Evolutionary conservation across 495 filamentous ascomycete species (phyloP), one percentile per base, ranked within the genome.

Genomic region (Podospora tetraspora): DNA sequence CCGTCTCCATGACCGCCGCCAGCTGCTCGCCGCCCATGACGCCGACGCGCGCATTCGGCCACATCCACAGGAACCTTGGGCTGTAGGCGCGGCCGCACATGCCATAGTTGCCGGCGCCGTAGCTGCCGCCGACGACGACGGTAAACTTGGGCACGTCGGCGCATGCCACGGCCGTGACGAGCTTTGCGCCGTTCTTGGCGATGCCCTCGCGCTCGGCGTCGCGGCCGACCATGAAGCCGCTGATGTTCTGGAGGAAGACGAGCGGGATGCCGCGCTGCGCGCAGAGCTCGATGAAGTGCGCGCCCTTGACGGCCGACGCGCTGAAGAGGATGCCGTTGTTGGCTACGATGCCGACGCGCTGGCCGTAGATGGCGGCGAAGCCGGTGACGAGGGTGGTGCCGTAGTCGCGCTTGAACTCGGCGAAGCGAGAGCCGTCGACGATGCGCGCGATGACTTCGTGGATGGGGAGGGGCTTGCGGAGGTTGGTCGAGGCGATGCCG

Each of bases 321-420:
- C 92, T 94, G 85, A 97, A 97, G n/a, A 99, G 84, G 71, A 98
- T 97, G 62, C 96, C 96, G 74, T 98, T 96, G 83, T 98, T 98
- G 62, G 94, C 95, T 6, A 99, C 82, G 69, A 99, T 97, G 62
- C 95, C 95, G 21, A 99, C 91, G 57, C 88, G 91, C 66, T 97
- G 90, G 32, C 93, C 92, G 78, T 97, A 91, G 74, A 98, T 97
- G 68, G 82, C 83, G 1, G 91, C 94, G 76, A 98, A 99, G 27
- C 95, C 94, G 0, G 95, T 98, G 3, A 98, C 91, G 3, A 99
- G 87, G 0, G 93, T 97, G 3, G 86, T 86, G 57, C 95, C 95
- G 79, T 96, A 99, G 78, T 91, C 88, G 56, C 89, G 88, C 79
- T 99, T 99, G 84, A 98, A 99, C 77, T 98, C 96, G 52, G 92